A percentile compares a stretch with the other conserved stretches of the same genome.
These are phyloP conservation scores for Xylariaceae sp. DNA, from an alignment of 2,329 filamentous ascomycete genomes.

Conservation along the genomic window DNA sequence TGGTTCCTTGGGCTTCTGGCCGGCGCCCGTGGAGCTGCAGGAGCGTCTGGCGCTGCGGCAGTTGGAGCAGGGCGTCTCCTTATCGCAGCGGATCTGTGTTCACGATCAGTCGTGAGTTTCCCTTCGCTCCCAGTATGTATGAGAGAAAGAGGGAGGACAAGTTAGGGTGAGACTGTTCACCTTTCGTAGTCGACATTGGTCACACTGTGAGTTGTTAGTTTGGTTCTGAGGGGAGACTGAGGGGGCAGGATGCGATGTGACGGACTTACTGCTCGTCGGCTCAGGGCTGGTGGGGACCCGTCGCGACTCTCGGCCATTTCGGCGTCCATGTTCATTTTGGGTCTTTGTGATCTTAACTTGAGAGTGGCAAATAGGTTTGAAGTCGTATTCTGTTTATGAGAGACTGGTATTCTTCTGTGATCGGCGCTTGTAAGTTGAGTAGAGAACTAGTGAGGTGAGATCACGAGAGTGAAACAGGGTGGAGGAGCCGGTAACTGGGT, in stretches of 20 bases:
- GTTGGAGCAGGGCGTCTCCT: slow-evolving; percentile 53
- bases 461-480: no score
- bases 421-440: no score
- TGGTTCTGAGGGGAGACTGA: no score
- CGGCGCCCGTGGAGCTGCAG: slow-evolving; percentile 51
- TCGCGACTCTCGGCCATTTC: slow-evolving; percentile 35
- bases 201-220: slow-evolving; percentile 31
- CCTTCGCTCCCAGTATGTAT: not conserved
- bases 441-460: no score
- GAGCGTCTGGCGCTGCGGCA: slow-evolving; percentile 48
- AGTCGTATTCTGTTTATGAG: no score
- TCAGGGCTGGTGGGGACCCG: slow-evolving; percentile 34
- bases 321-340: slow-evolving; percentile 21
- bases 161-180: slow-evolving; percentile 15
- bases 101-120: not conserved
- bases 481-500: no score
- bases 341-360: no score
- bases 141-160: not conserved
- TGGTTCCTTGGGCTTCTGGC: slow-evolving; percentile 50
- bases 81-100: slow-evolving; percentile 52
- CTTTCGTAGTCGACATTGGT: slow-evolving; percentile 38
- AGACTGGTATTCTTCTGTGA: no score
- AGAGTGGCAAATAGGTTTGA: no score
- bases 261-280: slow-evolving; percentile 37
- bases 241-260: not conserved